Conservation (phyloP, 2,329 filamentous ascomycete genomes). For the Claviceps quebecensis region DNA sequence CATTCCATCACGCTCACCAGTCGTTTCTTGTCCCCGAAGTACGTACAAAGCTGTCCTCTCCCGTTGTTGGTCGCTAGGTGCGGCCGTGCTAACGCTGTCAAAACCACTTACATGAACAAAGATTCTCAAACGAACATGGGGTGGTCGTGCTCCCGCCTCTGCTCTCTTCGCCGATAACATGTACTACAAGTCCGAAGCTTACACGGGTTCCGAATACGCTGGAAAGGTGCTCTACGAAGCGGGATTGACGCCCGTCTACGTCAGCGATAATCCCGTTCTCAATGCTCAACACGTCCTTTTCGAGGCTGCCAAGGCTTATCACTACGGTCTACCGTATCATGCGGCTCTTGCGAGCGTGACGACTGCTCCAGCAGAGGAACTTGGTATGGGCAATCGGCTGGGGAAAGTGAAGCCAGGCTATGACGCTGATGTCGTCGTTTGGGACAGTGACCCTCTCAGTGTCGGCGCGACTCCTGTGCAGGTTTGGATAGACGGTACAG, state of each 20-base stretch:
- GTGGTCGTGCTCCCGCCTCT: slow-evolving; percentile 37
- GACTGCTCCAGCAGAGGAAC: slow-evolving; percentile 40
- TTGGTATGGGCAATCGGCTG: slow-evolving; percentile 42
- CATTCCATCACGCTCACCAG: slow-evolving; percentile 58
- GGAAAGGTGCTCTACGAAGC: slow-evolving; percentile 52
- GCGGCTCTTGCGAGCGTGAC: slow-evolving; percentile 45
- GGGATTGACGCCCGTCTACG: slow-evolving; percentile 51
- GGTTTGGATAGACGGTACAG: slow-evolving; percentile 48
- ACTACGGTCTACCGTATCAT: slow-evolving; percentile 47
- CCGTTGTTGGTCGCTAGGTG: not conserved
- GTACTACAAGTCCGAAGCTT: slow-evolving; percentile 58
- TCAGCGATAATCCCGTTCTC: slow-evolving; percentile 57
- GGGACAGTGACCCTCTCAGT: slow-evolving; percentile 48
- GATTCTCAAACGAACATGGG: slow-evolving; percentile 43
- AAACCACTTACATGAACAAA: slow-evolving; percentile 8
- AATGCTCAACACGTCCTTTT: slow-evolving; percentile 58
- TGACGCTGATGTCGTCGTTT: slow-evolving; percentile 47
- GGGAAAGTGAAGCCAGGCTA: slow-evolving; percentile 49
- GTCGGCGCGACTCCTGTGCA: slow-evolving; percentile 45
- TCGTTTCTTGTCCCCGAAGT: slow-evolving; percentile 53
- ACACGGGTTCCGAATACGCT: slow-evolving; percentile 49
- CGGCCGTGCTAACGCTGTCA: not conserved
- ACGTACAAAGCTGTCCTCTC: slow-evolving; percentile 5
- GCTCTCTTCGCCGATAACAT: slow-evolving; percentile 61
- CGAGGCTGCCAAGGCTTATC: slow-evolving; percentile 45